Conservation (phyloP, 1,139 yeast species). For the Taphrina wiesneri region DNA sequence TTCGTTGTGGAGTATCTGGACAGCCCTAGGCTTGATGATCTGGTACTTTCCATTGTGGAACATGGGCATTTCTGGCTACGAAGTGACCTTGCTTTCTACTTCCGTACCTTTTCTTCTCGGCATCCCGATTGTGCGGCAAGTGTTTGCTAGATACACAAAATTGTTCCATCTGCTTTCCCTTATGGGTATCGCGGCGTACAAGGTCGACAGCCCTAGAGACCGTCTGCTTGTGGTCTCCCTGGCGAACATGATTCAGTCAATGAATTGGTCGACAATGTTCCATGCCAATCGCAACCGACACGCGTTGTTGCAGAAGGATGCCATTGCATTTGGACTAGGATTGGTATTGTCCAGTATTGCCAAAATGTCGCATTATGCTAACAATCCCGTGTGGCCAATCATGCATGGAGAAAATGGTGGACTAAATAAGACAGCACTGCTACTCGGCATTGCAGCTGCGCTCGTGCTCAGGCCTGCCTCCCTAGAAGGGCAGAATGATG, state of each 20-base stretch:
- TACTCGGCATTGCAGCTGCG: conserved; percentile 59
- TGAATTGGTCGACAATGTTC: conserved; percentile 65
- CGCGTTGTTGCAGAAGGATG: conserved; percentile 54
- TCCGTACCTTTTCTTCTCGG: conserved; percentile 60
- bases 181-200: conserved; percentile 75
- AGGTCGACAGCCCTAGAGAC: conserved; percentile 63
- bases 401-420: conserved; percentile 88
- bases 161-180: conserved; percentile 59
- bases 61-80: conserved; percentile 91
- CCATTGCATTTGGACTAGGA: conserved; percentile 69
- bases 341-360: conserved; percentile 69
- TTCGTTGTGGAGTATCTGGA: conserved; percentile 78
- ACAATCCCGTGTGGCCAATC: conserved; percentile 95
- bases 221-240: conserved; percentile 66
- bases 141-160: conserved; percentile 56
- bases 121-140: conserved; percentile 55
- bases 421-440: conserved; percentile 69
- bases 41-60: conserved; percentile 99
- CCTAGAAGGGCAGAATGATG: neutral
- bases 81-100: conserved; percentile 64
- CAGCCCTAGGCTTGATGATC: conserved; percentile 78
- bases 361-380: conserved; percentile 74
- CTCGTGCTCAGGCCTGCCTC: conserved; percentile 54
- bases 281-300: conserved; percentile 52
- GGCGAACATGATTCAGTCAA: conserved; percentile 65